These are phyloP conservation scores for Amphicarpaea edgeworthii DNA, from an alignment of 306 rosid species.

Conservation along the genomic window DNA sequence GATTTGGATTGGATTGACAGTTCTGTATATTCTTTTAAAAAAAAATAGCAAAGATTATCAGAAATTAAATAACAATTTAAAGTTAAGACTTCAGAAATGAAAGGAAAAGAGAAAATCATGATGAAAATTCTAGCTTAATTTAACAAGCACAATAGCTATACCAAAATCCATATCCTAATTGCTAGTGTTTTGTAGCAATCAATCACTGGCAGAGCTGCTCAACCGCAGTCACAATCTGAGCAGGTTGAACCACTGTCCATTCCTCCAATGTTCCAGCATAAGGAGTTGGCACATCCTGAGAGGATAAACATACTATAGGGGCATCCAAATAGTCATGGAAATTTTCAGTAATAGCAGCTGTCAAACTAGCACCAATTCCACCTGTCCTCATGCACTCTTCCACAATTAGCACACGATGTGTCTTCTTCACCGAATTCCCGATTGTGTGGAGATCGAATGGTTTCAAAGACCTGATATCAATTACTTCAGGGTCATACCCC, in stretches of 20 bases:
- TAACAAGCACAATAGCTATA: slow-evolving; percentile 42
- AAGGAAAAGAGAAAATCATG: slow-evolving; percentile 22
- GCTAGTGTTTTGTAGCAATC: slow-evolving; percentile 15
- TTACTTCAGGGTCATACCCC: slow-evolving; percentile 95
- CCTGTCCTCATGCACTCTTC: slow-evolving; percentile 99
- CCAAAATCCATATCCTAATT: slow-evolving; percentile 34
- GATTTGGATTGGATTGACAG: neutral
- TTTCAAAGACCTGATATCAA: slow-evolving; percentile 93
- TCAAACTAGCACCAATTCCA: slow-evolving; percentile 94
- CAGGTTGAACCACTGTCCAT: slow-evolving; percentile 93
- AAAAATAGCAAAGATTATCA: slow-evolving; percentile 18
- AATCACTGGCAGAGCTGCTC: slow-evolving; percentile 86
- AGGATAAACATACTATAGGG: slow-evolving; percentile 83
- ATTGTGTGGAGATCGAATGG: slow-evolving; percentile 92
- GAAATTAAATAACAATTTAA: slow-evolving; percentile 28
- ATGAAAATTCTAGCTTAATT: slow-evolving; percentile 35
- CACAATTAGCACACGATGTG: slow-evolving; percentile 85
- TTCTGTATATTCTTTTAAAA: slow-evolving; percentile 19
- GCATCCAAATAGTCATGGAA: slow-evolving; percentile 95
- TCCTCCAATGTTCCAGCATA: slow-evolving; percentile 94
- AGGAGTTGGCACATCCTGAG: slow-evolving; percentile 97
- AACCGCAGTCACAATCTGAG: slow-evolving; percentile 93
- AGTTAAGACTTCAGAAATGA: slow-evolving; percentile 32
- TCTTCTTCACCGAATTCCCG: slow-evolving; percentile 91
- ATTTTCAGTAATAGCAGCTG: slow-evolving; percentile 85